Evolutionary conservation across 73 alveolate genomes (phyloP).

Genomic region (Paramecium biaurelia): DNA sequence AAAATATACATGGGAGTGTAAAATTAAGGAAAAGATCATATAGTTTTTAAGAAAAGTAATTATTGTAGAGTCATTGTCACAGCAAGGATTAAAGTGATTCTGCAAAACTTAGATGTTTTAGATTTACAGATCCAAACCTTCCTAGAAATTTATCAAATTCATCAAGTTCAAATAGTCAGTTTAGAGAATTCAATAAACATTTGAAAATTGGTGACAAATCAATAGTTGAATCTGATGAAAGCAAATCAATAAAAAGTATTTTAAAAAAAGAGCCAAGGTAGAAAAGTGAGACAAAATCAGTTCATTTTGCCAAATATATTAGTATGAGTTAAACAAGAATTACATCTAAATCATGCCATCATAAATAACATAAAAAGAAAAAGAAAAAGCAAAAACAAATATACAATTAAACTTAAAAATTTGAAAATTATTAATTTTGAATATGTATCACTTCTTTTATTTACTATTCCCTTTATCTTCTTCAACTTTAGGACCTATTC

Average conservation of each 20-base stretch:
- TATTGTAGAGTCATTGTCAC: not conserved
- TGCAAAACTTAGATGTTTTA: not conserved
- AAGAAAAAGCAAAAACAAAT: not conserved
- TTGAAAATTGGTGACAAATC: not conserved
- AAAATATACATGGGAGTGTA: not conserved
- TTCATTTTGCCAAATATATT: not conserved
- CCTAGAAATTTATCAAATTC: not conserved
- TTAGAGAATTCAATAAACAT: not conserved
- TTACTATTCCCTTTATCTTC: not conserved
- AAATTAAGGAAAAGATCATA: not conserved
- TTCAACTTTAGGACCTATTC: not conserved
- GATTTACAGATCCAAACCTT: not conserved
- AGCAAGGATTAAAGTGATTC: not conserved
- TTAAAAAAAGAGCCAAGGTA: not conserved
- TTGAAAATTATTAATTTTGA: not conserved
- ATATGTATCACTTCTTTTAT: not conserved
- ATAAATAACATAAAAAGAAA: not conserved
- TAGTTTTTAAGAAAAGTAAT: not conserved
- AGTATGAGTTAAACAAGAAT: not conserved
- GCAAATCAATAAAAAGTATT: not conserved
- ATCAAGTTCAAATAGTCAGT: constrained; percentile 12
- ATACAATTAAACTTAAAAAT: not conserved
- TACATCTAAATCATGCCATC: not conserved
- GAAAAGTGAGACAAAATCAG: not conserved
- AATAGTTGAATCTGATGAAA: not conserved